phyloP scores from a whole-genome alignment of 129 eudicot genomes.

The Pittosporum tobira region DNA sequence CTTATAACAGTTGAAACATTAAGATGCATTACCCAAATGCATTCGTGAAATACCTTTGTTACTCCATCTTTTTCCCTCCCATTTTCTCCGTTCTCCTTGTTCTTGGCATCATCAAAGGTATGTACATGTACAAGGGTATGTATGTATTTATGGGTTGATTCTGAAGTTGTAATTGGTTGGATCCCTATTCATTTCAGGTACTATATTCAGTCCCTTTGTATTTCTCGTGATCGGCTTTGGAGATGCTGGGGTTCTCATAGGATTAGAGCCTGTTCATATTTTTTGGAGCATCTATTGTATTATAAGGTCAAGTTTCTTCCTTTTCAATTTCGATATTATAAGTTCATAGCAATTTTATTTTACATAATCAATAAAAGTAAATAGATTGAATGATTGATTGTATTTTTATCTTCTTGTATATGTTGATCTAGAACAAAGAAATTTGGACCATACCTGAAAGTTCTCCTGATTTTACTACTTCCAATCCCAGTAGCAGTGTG shows the following conservation, averaged over 20 bases:
- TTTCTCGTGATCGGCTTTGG: constrained; percentile 20
- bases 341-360: not conserved
- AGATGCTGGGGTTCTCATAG: constrained; percentile 15
- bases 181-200: constrained; percentile 12
- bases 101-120: constrained; percentile 23
- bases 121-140: not conserved
- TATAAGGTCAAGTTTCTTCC: constrained; percentile 3
- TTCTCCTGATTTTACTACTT: constrained; percentile 12
- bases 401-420: not conserved
- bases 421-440: constrained; percentile 12
- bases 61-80: constrained; percentile 23
- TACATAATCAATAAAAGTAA: not conserved
- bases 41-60: constrained; percentile 9
- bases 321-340: no score
- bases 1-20: not conserved
- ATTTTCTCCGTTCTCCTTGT: constrained; percentile 14
- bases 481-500: constrained; percentile 21
- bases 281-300: constrained; percentile 24
- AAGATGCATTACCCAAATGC: constrained; percentile 9
- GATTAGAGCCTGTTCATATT: constrained; percentile 22
- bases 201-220: constrained; percentile 20
- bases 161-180: not conserved
- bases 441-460: constrained; percentile 22
- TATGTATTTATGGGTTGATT: not conserved
- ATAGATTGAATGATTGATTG: not conserved